Percentiles rank a stretch among this genome's conserved stretches.
Evolutionary conservation across 2,329 filamentous ascomycete species (phyloP).

Genomic region (Sarocladium kiliense): DNA sequence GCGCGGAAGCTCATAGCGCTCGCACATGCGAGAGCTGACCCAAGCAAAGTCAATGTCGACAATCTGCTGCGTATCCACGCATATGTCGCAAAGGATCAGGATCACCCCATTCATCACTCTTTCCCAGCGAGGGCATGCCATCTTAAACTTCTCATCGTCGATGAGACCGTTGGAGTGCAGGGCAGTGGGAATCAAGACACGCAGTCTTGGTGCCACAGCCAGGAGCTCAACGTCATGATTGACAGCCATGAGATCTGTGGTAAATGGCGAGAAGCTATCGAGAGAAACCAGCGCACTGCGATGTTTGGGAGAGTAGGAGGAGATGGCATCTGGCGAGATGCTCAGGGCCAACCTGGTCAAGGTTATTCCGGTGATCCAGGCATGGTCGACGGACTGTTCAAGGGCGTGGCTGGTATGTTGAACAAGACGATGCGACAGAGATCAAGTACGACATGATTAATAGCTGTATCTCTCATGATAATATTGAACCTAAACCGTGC

Average conservation of each 20-base stretch:
- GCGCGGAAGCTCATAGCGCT: slow-evolving; percentile 53
- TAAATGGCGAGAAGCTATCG: slow-evolving; percentile 56
- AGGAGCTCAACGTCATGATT: slow-evolving; percentile 73
- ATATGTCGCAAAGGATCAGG: slow-evolving; percentile 72
- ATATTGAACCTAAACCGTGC: too few species aligned
- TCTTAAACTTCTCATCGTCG: slow-evolving; percentile 72
- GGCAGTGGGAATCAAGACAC: slow-evolving; percentile 79
- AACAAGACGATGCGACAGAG: slow-evolving; percentile 10
- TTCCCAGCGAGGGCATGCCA: slow-evolving; percentile 66
- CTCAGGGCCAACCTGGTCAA: slow-evolving; percentile 27
- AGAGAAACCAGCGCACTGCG: slow-evolving; percentile 63
- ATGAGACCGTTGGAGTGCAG: slow-evolving; percentile 63
- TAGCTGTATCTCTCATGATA: too few species aligned
- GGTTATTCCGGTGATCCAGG: slow-evolving; percentile 15
- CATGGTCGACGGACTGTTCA: slow-evolving; percentile 11
- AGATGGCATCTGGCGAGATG: slow-evolving; percentile 60
- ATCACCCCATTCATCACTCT: slow-evolving; percentile 58
- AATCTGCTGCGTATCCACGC: slow-evolving; percentile 54
- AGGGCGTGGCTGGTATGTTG: slow-evolving; percentile 13
- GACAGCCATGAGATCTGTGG: slow-evolving; percentile 58
- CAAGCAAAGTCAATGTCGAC: not conserved
- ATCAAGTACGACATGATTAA: not conserved
- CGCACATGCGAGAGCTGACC: slow-evolving; percentile 32
- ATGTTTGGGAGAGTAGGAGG: slow-evolving; percentile 48
- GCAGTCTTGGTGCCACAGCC: slow-evolving; percentile 72